Base-by-base conservation (phyloP, 768 basidiomycete genomes). In the Gloeopeniophorella convolvens region DNA sequence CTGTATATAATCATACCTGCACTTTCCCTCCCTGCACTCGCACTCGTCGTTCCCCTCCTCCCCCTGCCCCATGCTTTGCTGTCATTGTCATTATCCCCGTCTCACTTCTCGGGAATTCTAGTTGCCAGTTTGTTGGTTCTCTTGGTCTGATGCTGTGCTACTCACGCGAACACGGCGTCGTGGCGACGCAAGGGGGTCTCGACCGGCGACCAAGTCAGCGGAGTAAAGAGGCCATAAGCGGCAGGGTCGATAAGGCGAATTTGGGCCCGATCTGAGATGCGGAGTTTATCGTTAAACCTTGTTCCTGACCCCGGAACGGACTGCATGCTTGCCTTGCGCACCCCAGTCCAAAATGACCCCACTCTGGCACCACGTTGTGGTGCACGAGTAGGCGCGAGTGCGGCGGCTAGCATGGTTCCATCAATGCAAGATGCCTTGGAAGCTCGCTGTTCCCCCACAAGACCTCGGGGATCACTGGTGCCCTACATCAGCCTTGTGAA, bases 1-100 rank as follows among this genome's bases (percentile, higher is more conserved):
- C 50, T 54, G 53, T 65, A 65, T 60, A 63, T 60, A 60, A 52
- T 52, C 42, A 56, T 62, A 69, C 65, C 43, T 39, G 48, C 56
- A 55, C 36, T 63, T 27, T 44, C 57, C 54, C 42, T 57, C 54
- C 53, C 10, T 50, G 54, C 42, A 57, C 43, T 32, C 48, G 58
- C 47, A 56, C 63, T 61, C 60, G 54, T 56, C 59, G 62, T 60
- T 65, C 59, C 59, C 50, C 50, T 64, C 55, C 48, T 50, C 63
- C 62, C 56, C 35, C 35, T 13, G 27, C 36, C 39, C 42, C 54
- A 33, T 40, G 46, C 36, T 45, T 54, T 55, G 41, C 54, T 49
- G 47, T 13, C 51, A 11, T 48, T 56, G 45, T 46, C 51, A 42
- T 46, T 48, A 43, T 47, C 37, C 42, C 31, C 48, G 26, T 32